These are phyloP conservation scores for Diospyros lotus DNA, from an alignment of 148 eudicot species.

Conservation along the genomic window DNA sequence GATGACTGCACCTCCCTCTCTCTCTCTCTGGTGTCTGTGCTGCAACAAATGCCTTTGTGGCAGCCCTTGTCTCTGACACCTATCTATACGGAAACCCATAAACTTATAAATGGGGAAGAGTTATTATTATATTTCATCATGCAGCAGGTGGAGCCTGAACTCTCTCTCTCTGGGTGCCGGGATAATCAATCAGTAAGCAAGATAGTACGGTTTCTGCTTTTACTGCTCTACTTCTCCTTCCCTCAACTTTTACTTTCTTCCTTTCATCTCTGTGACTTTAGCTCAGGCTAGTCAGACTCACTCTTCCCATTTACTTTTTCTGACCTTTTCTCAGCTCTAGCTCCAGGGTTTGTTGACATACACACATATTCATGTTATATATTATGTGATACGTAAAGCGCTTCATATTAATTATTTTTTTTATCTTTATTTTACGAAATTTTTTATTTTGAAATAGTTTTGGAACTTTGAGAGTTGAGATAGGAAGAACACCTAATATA, in stretches of 20 bases:
- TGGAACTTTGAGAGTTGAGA: not conserved
- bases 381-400: not conserved
- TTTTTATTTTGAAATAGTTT: too few relatives aligned
- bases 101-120: slow-evolving; percentile 15
- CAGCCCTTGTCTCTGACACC: slow-evolving; percentile 82
- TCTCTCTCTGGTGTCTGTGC: slow-evolving; percentile 34
- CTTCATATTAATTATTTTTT: not conserved
- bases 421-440: not conserved
- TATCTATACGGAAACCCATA: slow-evolving; percentile 61
- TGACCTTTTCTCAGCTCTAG: not conserved
- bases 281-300: not conserved
- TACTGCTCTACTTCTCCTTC: slow-evolving; percentile 25
- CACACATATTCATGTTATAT: too few relatives aligned
- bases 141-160: not conserved
- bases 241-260: slow-evolving; percentile 18
- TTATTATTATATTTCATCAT: not conserved
- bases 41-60: slow-evolving; percentile 43
- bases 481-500: not conserved
- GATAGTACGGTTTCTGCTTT: slow-evolving; percentile 22
- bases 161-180: slow-evolving; percentile 9
- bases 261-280: not conserved
- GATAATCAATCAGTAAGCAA: slow-evolving; percentile 10
- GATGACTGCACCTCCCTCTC: slow-evolving; percentile 31
- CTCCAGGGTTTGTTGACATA: too few relatives aligned
- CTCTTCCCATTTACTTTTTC: slow-evolving; percentile 4